Evolutionary conservation across 1,139 yeast genomes (phyloP), one percentile per base, ranked within the genome.

Genomic region (Hansenula sp.): DNA sequence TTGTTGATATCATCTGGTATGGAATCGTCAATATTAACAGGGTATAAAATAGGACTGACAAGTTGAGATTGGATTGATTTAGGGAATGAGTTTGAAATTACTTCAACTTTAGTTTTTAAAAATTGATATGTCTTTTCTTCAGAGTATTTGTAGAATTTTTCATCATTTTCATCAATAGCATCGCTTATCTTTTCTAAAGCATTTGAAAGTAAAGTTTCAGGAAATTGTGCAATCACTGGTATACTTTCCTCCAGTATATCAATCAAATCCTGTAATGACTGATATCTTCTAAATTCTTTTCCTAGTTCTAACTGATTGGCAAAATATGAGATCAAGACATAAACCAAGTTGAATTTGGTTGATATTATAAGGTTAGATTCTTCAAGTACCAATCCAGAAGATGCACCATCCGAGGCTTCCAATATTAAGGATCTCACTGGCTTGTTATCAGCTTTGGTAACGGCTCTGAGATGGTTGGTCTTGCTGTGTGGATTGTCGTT

Each of bases 221-320:
- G 62, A 12, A 74, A 34, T 11, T 50, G 51, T 2, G 50, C 47
- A 51, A 75, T 57, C 3, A 55, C 51, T 6, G 56, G 53, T 1
- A 55, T 50, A 2, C 52, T 55, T n/a, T 55, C 61, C 28, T 53
- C 52, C 27, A 75, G 48, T 16, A 59, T 56, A 48, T 79, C 85
- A 16, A 66, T 49, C 4, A 77, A 50, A 50, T 78, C 82, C 29
- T 77, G 80, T 14, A 65, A 49, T 0, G 75, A 63, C 24, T 72
- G 63, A 47, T 65, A 69, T 27, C 79, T 60, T 18, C 59, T 52
- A 26, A 51, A 47, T 14, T 45, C 42, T 18, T 44, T 48, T 9
- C 48, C 51, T 6, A 40, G 38, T 6, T 38, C 39, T 34, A 59
- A 54, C 17, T 56, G 56, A 12, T 56, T 57, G n/a, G 61, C 46